Evolutionary conservation across 345 rosid genomes (phyloP), one percentile per base, ranked within the genome.

Genomic region (Triadica sebifera): DNA sequence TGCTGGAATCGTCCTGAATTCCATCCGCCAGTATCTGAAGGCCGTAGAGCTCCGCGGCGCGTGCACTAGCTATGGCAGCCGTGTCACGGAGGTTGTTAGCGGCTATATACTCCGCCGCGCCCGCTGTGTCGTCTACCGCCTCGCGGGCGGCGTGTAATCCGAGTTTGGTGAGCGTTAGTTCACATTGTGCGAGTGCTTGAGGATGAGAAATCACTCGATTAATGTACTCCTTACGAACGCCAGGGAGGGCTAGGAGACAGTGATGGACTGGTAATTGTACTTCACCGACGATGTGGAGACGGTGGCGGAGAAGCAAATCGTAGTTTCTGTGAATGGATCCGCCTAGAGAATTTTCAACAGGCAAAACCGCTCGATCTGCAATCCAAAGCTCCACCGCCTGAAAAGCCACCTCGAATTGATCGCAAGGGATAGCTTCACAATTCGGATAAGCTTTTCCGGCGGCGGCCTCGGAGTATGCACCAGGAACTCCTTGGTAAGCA

Each of bases 361-460:
- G 99, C 8, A 95, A 76, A 43, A 95, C 99, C 0, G 99, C 99
- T 3, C 99, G 90, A 77, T 95, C 98, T 1, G 99, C 94, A 45
- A 95, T 90, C 99, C 99, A 95, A 17, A 90, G 98, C 94, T 95
- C 98, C 8, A 95, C 99, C 0, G 99, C 94, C 74, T 93, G 93
- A 78, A 95, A 95, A 16, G 97, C 99, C 2, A 91, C 98, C 75
- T 95, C 99, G 20, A 95, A 95, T 77, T 95, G 98, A 77, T 95
- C 99, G 55, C 99, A 95, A 6, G 99, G 99, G 19, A 91, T 90
- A 15, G 99, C 93, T 77, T 95, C 93, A 51, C 99, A 95, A 46
- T 89, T 85, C 0, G 97, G 94, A 70, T 93, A 95, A 5, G 99
- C 99, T 80, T 92, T 95, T 6, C 97, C 99, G 0, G 98, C 97